Evolutionary conservation across 1,284 basidiomycete genomes (phyloP).

Genomic region (Sanghuangporus sanghuang): DNA sequence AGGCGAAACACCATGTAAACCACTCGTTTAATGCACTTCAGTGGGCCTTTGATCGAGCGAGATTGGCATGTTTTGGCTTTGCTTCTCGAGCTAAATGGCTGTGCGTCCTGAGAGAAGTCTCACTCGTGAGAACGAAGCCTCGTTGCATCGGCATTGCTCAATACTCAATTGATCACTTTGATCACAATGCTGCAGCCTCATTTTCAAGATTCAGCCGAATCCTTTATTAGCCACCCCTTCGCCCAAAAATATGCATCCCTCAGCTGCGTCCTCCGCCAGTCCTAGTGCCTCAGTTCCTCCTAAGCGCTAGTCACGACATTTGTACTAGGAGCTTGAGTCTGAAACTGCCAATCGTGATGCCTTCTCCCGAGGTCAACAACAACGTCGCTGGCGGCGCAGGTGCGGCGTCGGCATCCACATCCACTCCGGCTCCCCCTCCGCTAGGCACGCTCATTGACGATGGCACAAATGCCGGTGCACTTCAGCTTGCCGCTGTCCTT

Average conservation of each 20-base stretch:
- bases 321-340: constrained; percentile 8
- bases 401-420: constrained; percentile 39
- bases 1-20: neutral
- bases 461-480: constrained; percentile 44
- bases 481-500: constrained; percentile 87
- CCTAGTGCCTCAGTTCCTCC: constrained; percentile 13
- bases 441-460: constrained; percentile 78
- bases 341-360: constrained; percentile 9
- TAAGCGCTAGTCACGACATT: constrained; percentile 13
- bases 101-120: constrained; percentile 4
- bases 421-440: constrained; percentile 56
- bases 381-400: constrained; percentile 10
- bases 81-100: constrained; percentile 6
- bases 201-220: constrained; percentile 10
- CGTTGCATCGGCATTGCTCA: constrained; percentile 13
- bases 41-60: constrained; percentile 2
- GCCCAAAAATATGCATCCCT: constrained; percentile 2
- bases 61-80: constrained; percentile 10
- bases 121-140: constrained; percentile 11
- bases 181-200: constrained; percentile 15
- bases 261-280: constrained; percentile 16
- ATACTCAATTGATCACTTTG: constrained; percentile 6
- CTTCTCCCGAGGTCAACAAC: constrained; percentile 12
- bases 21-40: neutral
- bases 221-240: constrained; percentile 6